Percentiles rank a stretch among this genome's conserved stretches.
These are phyloP conservation scores for Maudiozyma barnettii DNA, from an alignment of 805 yeast genomes.

Conservation along the genomic window DNA sequence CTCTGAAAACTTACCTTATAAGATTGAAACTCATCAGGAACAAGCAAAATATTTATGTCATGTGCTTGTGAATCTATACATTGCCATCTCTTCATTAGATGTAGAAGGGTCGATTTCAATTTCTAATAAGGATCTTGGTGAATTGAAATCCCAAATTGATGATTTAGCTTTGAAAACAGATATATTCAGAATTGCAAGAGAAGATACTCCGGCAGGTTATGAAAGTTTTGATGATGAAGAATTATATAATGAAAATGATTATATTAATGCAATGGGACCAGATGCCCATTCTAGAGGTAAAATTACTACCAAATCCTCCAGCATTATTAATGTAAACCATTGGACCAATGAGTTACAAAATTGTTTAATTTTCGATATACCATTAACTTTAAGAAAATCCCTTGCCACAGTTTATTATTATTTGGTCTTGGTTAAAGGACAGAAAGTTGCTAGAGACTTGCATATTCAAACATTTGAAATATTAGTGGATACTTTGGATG, in stretches of 20 bases:
- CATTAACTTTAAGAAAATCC: slow-evolving; percentile 49
- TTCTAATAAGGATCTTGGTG: slow-evolving; percentile 57
- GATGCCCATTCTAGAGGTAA: slow-evolving; percentile 42
- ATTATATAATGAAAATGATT: slow-evolving; percentile 27
- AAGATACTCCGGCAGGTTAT: slow-evolving; percentile 30
- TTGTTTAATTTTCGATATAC: slow-evolving; percentile 70
- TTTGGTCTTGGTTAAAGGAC: slow-evolving; percentile 65
- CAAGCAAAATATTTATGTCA: slow-evolving; percentile 67
- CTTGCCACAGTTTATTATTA: slow-evolving; percentile 64
- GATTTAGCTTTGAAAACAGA: slow-evolving; percentile 48
- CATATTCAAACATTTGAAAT: slow-evolving; percentile 54
- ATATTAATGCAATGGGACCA: slow-evolving; percentile 15
- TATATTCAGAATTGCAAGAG: slow-evolving; percentile 29
- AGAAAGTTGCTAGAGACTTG: slow-evolving; percentile 46
- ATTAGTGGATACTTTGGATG: slow-evolving; percentile 37
- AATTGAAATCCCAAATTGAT: slow-evolving; percentile 30
- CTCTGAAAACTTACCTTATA: slow-evolving; percentile 55
- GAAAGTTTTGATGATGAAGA: slow-evolving; percentile 33
- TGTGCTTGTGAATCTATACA: slow-evolving; percentile 69
- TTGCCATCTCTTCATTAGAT: slow-evolving; percentile 67
- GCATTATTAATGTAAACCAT: slow-evolving; percentile 63
- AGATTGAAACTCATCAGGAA: slow-evolving; percentile 56
- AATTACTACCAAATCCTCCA: slow-evolving; percentile 55
- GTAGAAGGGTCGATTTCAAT: slow-evolving; percentile 60
- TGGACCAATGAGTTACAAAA: slow-evolving; percentile 83